Evolutionary conservation across 2,329 filamentous ascomycete species (phyloP).

Genomic region (Curvularia eragrostidis): DNA sequence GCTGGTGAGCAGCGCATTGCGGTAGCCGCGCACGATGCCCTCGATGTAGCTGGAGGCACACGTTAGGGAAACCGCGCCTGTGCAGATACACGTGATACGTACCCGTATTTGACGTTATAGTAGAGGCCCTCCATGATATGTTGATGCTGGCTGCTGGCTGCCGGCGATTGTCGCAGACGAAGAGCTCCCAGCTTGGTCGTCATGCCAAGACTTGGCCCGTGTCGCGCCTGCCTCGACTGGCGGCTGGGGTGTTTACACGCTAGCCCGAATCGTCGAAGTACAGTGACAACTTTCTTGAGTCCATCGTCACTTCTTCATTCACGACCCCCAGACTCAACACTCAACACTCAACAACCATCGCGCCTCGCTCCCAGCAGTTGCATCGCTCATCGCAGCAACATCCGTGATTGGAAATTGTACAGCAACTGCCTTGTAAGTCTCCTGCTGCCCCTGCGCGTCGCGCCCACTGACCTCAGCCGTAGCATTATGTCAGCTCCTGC

Average conservation of each 20-base stretch:
- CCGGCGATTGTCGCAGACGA: slow-evolving; percentile 17
- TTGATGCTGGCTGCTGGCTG: slow-evolving; percentile 25
- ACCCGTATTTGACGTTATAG: slow-evolving; percentile 95
- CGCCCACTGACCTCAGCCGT: slow-evolving; percentile 21
- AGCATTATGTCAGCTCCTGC: slow-evolving; percentile 25
- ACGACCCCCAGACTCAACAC: slow-evolving; percentile 12
- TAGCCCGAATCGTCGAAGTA: slow-evolving; percentile 15
- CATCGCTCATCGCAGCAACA: slow-evolving; percentile 9
- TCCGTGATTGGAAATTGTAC: slow-evolving; percentile 9
- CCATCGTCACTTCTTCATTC: slow-evolving; percentile 21
- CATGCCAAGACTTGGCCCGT: slow-evolving; percentile 28
- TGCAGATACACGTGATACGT: slow-evolving; percentile 41
- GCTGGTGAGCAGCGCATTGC: slow-evolving; percentile 87
- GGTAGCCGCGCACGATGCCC: slow-evolving; percentile 95
- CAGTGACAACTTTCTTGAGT: slow-evolving; percentile 27
- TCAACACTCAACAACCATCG: slow-evolving; percentile 2
- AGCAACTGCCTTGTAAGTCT: slow-evolving; percentile 21
- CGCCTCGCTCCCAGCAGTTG: slow-evolving; percentile 9
- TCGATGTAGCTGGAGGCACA: slow-evolving; percentile 78
- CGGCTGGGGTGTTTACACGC: slow-evolving; percentile 21
- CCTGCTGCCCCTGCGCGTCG: slow-evolving; percentile 15
- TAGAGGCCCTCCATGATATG: slow-evolving; percentile 84
- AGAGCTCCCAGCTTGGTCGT: slow-evolving; percentile 31
- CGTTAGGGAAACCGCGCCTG: slow-evolving; percentile 21
- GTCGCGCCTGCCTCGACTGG: slow-evolving; percentile 19